A percentile compares a stretch with the other conserved stretches of the same genome.
Evolutionary conservation across 2,329 filamentous ascomycete genomes (phyloP).

Genomic region (Aspergillus felis): DNA sequence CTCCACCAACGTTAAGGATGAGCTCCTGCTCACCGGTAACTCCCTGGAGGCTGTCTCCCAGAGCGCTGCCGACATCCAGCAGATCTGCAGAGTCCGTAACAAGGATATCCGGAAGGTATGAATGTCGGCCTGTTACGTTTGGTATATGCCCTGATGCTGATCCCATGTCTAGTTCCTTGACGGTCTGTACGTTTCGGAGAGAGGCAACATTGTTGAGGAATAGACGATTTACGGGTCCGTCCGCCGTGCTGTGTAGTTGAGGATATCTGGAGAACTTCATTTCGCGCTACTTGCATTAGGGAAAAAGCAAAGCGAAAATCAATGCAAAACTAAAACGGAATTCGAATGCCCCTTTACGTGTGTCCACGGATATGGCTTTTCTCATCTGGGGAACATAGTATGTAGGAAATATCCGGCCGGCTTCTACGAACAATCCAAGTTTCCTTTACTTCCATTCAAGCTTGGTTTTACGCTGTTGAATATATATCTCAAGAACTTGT

Average conservation of each 20-base stretch:
- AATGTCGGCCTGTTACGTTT: constrained; percentile 4
- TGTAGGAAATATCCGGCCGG: constrained; percentile 24
- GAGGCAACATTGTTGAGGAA: constrained; percentile 80
- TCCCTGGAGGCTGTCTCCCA: constrained; percentile 96
- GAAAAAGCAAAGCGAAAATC: constrained; percentile 34
- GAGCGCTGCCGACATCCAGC: constrained; percentile 98
- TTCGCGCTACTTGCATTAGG: constrained; percentile 40
- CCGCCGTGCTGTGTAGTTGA: constrained; percentile 28
- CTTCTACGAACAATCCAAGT: constrained; percentile 17
- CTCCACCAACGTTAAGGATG: constrained; percentile 94
- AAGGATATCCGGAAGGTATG: constrained; percentile 99
- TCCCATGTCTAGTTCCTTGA: constrained; percentile 76
- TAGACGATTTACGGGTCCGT: constrained; percentile 35
- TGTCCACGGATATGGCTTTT: constrained; percentile 25
- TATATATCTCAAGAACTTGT: neutral
- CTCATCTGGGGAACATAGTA: constrained; percentile 21
- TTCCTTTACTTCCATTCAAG: constrained; percentile 9
- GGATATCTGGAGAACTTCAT: constrained; percentile 37
- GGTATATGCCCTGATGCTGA: constrained; percentile 4
- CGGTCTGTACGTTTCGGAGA: constrained; percentile 99
- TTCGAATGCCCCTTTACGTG: constrained; percentile 21
- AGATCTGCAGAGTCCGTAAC: constrained; percentile 99
- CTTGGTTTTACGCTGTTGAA: neutral
- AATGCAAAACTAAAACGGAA: constrained; percentile 31
- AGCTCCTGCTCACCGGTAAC: constrained; percentile 91